Evolutionary conservation across 768 basidiomycete species (phyloP), one percentile per base, ranked within the genome.

Genomic region (Saitozyma podzolica): DNA sequence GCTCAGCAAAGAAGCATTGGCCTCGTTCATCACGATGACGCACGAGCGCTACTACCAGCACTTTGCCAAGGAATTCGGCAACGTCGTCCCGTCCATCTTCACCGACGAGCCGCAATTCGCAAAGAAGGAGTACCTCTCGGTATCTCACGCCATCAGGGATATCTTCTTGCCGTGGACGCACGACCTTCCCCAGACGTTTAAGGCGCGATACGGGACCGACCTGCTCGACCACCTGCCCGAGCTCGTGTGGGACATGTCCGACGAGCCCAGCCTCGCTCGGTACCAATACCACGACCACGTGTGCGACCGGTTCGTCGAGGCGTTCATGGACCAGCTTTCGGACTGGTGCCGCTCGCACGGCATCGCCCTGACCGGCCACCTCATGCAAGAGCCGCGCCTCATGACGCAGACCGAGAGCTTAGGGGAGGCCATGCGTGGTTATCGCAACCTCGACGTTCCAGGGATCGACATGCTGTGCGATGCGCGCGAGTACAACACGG

Each of bases 381-480:
- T 73, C 55, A 63, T 68, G 29, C 61, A 42, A 61, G 54, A 55
- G 39, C 66, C 68, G 3, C 63, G 62, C 3, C 64, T 73, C 2
- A 59, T 56, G 3, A 57, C 62, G 41, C 72, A 73, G 50, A 67
- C 72, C 9, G 55, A 56, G 3, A 57, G 61, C 29, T 61, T 52
- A 13, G 72, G 72, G 19, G 72, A 73, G 40, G 61, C 52, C 10
- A 73, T 73, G 72, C 40, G 72, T 50, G 62, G 66, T 41, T 73
- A 73, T 57, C 68, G 72, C 16, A 58, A 68, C 40, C 66, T 73
- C 66, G 63, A 67, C 16, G 52, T 73, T 39, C 72, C 72, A 0
- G 72, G 72, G 17, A 70, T 73, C 55, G 72, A 73, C 54, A 69
- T 70, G 62, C 59, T 73, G 2, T 70, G 69, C 58, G 72, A 73